phyloP scores from a whole-genome alignment of 768 basidiomycete species.

The Suillus subaureus region DNA sequence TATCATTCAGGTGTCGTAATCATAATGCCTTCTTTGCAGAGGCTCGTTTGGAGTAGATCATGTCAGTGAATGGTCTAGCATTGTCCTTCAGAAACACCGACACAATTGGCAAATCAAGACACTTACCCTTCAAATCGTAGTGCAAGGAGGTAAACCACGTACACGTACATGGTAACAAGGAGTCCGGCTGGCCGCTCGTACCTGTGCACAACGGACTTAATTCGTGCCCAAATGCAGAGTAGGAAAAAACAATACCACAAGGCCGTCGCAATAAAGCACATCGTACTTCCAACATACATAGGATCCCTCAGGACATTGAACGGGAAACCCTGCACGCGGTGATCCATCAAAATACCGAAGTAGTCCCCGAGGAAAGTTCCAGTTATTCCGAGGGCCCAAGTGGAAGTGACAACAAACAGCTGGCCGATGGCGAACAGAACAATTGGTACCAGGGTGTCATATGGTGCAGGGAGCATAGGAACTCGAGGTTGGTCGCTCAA shows the following conservation, averaged over 20 bases:
- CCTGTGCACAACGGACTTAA: constrained; percentile 43
- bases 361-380: constrained; percentile 90
- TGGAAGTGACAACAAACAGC: constrained; percentile 84
- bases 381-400: constrained; percentile 89
- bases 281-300: constrained; percentile 95
- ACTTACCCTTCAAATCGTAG: constrained; percentile 89
- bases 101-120: not conserved
- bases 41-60: constrained; percentile 71
- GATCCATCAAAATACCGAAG: constrained; percentile 86
- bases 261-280: constrained; percentile 86
- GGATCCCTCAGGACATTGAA: constrained; percentile 93
- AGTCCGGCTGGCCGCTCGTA: constrained; percentile 86
- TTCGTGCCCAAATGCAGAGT: not conserved
- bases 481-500: constrained; percentile 73
- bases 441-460: constrained; percentile 59
- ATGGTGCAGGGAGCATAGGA: constrained; percentile 66
- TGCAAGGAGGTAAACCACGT: constrained; percentile 82
- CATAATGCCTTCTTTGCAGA: constrained; percentile 19
- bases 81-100: constrained; percentile 8
- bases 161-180: constrained; percentile 78
- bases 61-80: constrained; percentile 73
- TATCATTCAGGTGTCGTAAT: not conserved
- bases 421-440: constrained; percentile 74
- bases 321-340: constrained; percentile 93
- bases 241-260: constrained; percentile 64